A percentile compares a stretch with the other conserved stretches of the same genome.
These are phyloP conservation scores for Aureobasidium vineae DNA, from an alignment of 2,329 filamentous ascomycete species.

Conservation along the genomic window DNA sequence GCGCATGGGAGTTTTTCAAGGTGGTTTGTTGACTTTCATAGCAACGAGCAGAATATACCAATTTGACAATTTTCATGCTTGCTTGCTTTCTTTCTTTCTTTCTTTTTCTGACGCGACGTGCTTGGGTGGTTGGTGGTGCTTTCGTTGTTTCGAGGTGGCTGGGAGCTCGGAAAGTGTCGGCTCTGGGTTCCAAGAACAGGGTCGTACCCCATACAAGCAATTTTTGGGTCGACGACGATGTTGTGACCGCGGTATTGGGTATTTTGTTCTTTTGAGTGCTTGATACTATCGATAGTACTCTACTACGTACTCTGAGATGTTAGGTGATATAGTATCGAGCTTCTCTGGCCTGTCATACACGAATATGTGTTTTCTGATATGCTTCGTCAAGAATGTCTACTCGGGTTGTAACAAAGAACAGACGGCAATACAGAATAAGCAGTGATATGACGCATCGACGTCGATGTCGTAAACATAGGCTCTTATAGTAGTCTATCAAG, in stretches of 20 bases:
- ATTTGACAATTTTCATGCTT: neutral
- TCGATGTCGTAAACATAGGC: neutral
- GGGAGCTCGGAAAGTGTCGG: neutral
- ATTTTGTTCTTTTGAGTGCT: neutral
- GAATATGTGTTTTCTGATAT: neutral
- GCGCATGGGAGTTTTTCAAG: neutral
- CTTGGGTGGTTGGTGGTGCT: neutral
- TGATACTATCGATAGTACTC: too few relatives aligned
- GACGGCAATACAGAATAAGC: neutral
- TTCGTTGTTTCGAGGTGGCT: neutral
- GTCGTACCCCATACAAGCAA: constrained; percentile 6
- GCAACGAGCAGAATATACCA: constrained; percentile 4
- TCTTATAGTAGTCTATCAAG: too few relatives aligned
- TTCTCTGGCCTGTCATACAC: neutral
- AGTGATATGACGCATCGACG: neutral
- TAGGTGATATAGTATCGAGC: neutral
- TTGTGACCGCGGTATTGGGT: neutral
- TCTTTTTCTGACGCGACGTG: neutral
- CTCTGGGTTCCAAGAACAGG: neutral
- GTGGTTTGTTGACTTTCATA: neutral
- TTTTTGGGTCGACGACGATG: constrained; percentile 11
- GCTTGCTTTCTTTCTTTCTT: too few relatives aligned
- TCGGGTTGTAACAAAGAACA: neutral
- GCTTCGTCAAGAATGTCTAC: neutral
- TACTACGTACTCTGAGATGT: too few relatives aligned